Conservation (phyloP, 805 yeast genomes). For the Kuraishia borneana region DNA sequence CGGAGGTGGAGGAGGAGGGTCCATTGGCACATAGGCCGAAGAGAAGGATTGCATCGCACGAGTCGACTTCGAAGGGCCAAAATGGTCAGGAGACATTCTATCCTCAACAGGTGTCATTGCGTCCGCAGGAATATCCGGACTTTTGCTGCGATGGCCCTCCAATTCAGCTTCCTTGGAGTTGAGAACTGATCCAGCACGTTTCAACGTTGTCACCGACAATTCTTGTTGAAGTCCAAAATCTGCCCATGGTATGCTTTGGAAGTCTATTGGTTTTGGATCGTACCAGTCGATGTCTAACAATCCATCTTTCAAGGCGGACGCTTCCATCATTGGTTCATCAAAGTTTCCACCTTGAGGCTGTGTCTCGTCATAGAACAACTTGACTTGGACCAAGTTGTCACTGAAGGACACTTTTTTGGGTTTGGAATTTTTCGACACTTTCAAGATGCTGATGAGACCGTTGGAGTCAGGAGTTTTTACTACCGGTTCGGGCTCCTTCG, state of each 20-base stretch:
- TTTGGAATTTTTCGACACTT: not conserved
- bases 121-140: not conserved
- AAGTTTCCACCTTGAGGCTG: not conserved
- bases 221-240: not conserved
- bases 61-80: conserved; percentile 1
- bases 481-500: too few species aligned
- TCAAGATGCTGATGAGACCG: not conserved
- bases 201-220: not conserved
- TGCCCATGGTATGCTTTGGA: conserved; percentile 2
- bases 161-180: not conserved
- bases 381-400: not conserved
- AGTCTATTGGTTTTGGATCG: not conserved
- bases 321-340: not conserved
- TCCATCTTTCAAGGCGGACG: not conserved
- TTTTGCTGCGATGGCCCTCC: not conserved
- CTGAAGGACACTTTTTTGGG: not conserved
- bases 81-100: not conserved
- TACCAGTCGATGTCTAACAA: conserved; percentile 1
- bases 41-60: not conserved
- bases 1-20: too few species aligned
- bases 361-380: not conserved
- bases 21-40: not conserved
- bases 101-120: conserved; percentile 1
- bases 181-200: not conserved
- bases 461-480: too few species aligned